Conservation (phyloP, 2,329 filamentous ascomycete species). For the Westerdykella ornata region DNA sequence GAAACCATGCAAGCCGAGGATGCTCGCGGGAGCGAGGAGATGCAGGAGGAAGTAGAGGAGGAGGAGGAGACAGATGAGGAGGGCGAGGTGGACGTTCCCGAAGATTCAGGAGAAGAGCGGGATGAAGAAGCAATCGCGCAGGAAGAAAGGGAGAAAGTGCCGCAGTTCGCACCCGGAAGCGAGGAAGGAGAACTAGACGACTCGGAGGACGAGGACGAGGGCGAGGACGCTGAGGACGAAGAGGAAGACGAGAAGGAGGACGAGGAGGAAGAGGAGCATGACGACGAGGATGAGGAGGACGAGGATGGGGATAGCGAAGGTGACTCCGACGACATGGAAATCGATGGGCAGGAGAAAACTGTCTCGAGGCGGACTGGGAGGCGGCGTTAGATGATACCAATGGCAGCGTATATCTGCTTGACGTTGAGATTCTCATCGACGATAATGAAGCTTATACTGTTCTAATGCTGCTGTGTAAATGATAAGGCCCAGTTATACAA, state of each 20-base stretch:
- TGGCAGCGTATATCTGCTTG: too few species aligned
- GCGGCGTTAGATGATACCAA: too few species aligned
- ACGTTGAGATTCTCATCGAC: too few species aligned
- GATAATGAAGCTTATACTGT: too few species aligned
- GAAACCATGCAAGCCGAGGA: conserved; percentile 4
- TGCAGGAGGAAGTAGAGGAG: conserved; percentile 9
- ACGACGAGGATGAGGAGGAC: conserved; percentile 28
- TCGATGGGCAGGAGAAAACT: too few species aligned
- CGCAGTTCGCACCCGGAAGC: conserved; percentile 3
- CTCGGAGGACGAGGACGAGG: conserved; percentile 12
- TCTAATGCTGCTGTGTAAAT: too few species aligned
- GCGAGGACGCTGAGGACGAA: conserved; percentile 6
- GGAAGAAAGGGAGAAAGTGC: conserved; percentile 14
- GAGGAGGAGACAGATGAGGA: conserved; percentile 2
- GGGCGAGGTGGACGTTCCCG: conserved; percentile 2
- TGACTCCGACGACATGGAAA: too few species aligned
- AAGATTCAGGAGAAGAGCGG: conserved; percentile 22
- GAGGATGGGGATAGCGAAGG: conserved; percentile 23
- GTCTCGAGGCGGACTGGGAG: too few species aligned
- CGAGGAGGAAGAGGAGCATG: conserved; percentile 24
- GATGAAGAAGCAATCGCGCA: conserved; percentile 21
- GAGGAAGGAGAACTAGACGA: conserved; percentile 10
- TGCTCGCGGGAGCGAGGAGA: conserved; percentile 7
- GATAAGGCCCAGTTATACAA: too few species aligned
- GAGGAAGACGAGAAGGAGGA: conserved; percentile 4